phyloP scores from a whole-genome alignment of 106 monocot species.

The Platanthera zijinensis region DNA sequence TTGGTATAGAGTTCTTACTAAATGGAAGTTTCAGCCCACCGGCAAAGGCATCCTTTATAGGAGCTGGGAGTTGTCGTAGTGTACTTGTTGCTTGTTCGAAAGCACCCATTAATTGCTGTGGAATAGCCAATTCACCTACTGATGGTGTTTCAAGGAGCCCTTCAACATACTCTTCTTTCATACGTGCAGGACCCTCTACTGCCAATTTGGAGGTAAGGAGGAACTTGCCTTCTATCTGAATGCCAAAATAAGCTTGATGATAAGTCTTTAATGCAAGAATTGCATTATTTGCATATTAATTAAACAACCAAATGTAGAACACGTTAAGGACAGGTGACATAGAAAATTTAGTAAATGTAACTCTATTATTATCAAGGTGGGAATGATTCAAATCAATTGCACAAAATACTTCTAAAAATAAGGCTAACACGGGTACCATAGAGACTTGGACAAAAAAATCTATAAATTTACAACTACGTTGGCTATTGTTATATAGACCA shows the following conservation, averaged over 20 bases:
- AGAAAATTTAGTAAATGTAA: neutral
- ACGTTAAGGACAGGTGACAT: neutral
- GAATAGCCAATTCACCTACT: slow-evolving; percentile 64
- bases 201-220: slow-evolving; percentile 65
- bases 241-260: neutral
- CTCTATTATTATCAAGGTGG: neutral
- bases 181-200: slow-evolving; percentile 74
- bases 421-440: neutral
- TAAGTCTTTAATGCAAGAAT: neutral
- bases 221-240: slow-evolving; percentile 79
- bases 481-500: neutral
- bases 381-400: neutral
- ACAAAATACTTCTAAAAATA: neutral
- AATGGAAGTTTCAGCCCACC: slow-evolving; percentile 81
- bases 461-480: neutral
- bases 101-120: slow-evolving; percentile 67
- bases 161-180: slow-evolving; percentile 98
- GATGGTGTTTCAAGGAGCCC: slow-evolving; percentile 65
- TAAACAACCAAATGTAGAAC: neutral
- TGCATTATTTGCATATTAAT: neutral
- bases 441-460: neutral
- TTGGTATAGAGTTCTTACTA: slow-evolving; percentile 39
- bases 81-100: slow-evolving; percentile 48
- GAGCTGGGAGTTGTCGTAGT: slow-evolving; percentile 75
- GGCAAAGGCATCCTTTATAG: slow-evolving; percentile 52